Percentiles rank a stretch among this genome's conserved stretches.
Evolutionary conservation across 2,329 filamentous ascomycete genomes (phyloP).

Genomic region (Xylaria arbuscula): DNA sequence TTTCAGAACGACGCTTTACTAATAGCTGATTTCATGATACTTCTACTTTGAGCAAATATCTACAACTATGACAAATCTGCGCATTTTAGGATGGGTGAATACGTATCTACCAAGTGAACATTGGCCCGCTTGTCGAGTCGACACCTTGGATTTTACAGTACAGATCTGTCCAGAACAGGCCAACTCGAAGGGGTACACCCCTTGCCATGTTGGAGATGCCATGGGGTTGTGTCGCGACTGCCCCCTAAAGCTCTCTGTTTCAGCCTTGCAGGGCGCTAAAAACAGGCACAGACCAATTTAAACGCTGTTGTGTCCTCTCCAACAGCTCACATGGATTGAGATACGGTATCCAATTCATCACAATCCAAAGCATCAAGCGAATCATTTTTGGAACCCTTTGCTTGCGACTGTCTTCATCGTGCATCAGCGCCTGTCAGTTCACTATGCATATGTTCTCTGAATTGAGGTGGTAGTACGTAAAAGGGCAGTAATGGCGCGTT

Average conservation of each 20-base stretch:
- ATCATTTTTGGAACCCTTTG: neutral
- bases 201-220: constrained; percentile 16
- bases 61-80: neutral
- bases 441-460: constrained; percentile 42
- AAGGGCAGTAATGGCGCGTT: constrained; percentile 26
- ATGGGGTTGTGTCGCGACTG: neutral
- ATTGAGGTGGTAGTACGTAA: constrained; percentile 40
- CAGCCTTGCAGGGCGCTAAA: constrained; percentile 34
- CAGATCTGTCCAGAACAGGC: neutral
- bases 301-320: constrained; percentile 32
- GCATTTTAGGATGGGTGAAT: neutral
- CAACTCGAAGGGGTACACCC: neutral
- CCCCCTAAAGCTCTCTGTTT: constrained; percentile 25
- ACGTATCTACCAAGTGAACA: neutral
- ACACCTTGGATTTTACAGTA: neutral
- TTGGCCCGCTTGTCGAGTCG: neutral
- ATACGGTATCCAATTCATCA: constrained; percentile 1
- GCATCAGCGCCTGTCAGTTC: constrained; percentile 11
- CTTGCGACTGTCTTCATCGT: constrained; percentile 1
- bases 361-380: neutral
- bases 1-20: neutral
- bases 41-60: neutral
- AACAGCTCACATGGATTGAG: neutral
- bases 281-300: constrained; percentile 8
- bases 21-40: constrained; percentile 4